Evolutionary conservation across 1,139 yeast species (phyloP).

Genomic region (Kodamaea ohmeri): DNA sequence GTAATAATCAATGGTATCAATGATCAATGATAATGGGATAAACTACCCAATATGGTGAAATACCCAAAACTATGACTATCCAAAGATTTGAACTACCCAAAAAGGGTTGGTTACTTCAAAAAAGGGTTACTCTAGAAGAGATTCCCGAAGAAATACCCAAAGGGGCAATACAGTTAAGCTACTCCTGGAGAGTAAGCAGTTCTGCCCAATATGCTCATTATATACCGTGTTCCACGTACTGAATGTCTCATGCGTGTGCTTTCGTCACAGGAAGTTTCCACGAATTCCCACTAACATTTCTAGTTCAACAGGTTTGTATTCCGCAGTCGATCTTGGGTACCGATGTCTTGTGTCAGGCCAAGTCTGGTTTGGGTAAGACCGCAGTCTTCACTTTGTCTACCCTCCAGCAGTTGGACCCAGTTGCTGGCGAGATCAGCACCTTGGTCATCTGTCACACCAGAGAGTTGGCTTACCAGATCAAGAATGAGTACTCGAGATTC

Average conservation of each 20-base stretch:
- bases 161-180: no score
- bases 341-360: constrained; percentile 97
- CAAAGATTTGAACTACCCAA: no score
- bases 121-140: no score
- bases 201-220: no score
- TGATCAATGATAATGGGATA: no score
- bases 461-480: constrained; percentile 97
- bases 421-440: constrained; percentile 94
- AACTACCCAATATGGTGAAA: background rate
- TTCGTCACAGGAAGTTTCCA: background rate
- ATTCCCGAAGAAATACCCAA: no score
- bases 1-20: no score
- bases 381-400: constrained; percentile 97
- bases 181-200: no score
- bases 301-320: constrained; percentile 97
- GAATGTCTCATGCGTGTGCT: no score
- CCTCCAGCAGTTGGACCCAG: constrained; percentile 95
- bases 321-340: constrained; percentile 98
- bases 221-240: no score
- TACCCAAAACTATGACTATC: background rate
- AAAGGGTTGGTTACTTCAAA: no score
- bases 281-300: constrained; percentile 19
- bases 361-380: constrained; percentile 98
- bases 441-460: constrained; percentile 96
- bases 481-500: constrained; percentile 96